These are phyloP conservation scores for Rhizophora apiculata DNA, from an alignment of 345 rosid genomes.

Conservation along the genomic window DNA sequence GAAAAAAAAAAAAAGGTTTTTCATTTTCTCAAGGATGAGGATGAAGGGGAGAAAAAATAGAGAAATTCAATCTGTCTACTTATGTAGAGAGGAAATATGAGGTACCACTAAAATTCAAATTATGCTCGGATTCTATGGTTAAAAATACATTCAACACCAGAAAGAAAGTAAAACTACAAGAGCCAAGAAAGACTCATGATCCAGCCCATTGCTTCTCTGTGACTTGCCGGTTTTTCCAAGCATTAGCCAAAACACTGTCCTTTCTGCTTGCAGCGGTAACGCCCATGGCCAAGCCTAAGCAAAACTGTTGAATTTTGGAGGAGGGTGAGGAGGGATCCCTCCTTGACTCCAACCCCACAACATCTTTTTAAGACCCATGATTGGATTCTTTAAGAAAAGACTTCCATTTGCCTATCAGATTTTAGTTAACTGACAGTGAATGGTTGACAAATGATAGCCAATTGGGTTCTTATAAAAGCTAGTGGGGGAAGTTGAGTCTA, in stretches of 20 bases:
- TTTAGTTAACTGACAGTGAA: slow-evolving; percentile 30
- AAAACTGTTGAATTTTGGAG: slow-evolving; percentile 32
- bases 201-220: slow-evolving; percentile 53
- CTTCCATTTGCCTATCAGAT: slow-evolving; percentile 32
- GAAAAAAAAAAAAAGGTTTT: too few relatives aligned
- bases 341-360: slow-evolving; percentile 18
- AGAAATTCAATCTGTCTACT: too few relatives aligned
- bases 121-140: too few relatives aligned
- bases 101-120: too few relatives aligned
- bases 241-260: slow-evolving; percentile 26
- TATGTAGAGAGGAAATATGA: too few relatives aligned
- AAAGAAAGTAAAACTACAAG: background rate
- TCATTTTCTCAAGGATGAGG: too few relatives aligned
- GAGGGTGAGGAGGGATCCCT: slow-evolving; percentile 21
- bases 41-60: too few relatives aligned
- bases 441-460: slow-evolving; percentile 14
- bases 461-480: slow-evolving; percentile 30
- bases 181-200: slow-evolving; percentile 30
- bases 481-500: slow-evolving; percentile 31
- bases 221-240: slow-evolving; percentile 65
- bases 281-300: slow-evolving; percentile 32
- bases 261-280: background rate
- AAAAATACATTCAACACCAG: background rate
- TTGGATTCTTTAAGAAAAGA: slow-evolving; percentile 30
- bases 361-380: slow-evolving; percentile 32